Base-by-base conservation (phyloP, 1,284 basidiomycete species). In the Apiotrichum siamense region DNA sequence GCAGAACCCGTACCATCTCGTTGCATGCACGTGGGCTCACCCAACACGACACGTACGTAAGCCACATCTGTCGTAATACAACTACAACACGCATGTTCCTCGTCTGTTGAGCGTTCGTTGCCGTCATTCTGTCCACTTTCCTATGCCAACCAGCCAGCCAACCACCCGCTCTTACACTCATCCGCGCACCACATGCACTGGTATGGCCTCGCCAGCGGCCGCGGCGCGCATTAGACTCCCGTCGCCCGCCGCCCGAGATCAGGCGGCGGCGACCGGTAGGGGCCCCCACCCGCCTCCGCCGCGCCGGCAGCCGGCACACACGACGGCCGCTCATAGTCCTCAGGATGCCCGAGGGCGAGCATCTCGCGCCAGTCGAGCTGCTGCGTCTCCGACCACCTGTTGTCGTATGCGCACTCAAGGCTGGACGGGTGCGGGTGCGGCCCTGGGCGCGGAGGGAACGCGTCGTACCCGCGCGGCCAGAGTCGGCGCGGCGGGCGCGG, bases 11-110 rank as follows among this genome's bases (percentile, higher is more conserved):
- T 35, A 35, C 15, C 33, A 35, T n/a, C n/a, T n/a, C n/a, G n/a
- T n/a, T n/a, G n/a, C n/a, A n/a, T n/a, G n/a, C n/a, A n/a, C n/a
- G n/a, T n/a, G n/a, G n/a, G n/a, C n/a, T n/a, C n/a, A n/a, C n/a
- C n/a, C n/a, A n/a, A n/a, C n/a, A n/a, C n/a, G n/a, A n/a, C n/a
- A n/a, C n/a, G n/a, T n/a, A n/a, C n/a, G n/a, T n/a, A n/a, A n/a
- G n/a, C n/a, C n/a, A n/a, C n/a, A n/a, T n/a, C n/a, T 35, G 33
- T n/a, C 38, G 40, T 43, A 43, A 32, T 43, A 43, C 41, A 31
- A 43, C 41, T 43, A 43, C 41, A 43, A 43, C 41, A 41, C 39
- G 29, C 10, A n/a, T n/a, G n/a, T n/a, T n/a, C n/a, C n/a, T 20
- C 18, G 18, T 38, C 10, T 6, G 20, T n/a, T 26, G 39, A 23